These are phyloP conservation scores for Colletotrichum incanum DNA, from an alignment of 2,329 filamentous ascomycete genomes.

Conservation along the genomic window DNA sequence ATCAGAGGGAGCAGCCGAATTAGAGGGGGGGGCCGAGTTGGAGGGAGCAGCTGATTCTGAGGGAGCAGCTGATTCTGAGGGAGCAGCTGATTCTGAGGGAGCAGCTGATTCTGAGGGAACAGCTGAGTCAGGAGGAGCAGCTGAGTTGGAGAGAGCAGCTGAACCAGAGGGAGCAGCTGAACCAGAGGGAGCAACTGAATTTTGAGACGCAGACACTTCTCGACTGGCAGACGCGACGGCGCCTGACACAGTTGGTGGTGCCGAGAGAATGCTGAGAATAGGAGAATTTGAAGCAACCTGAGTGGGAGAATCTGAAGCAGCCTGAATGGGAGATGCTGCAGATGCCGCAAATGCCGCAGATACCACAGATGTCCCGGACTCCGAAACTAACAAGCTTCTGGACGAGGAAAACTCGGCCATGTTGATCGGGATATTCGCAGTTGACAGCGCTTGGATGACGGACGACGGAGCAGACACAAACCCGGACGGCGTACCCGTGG, in stretches of 20 bases:
- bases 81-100: not conserved
- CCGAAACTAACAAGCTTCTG: not conserved
- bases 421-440: not conserved
- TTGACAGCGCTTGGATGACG: not conserved
- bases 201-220: not conserved
- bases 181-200: not conserved
- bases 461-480: not conserved
- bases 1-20: not conserved
- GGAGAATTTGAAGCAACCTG: not conserved
- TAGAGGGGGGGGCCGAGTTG: not conserved
- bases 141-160: not conserved
- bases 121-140: not conserved
- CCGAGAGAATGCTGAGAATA: not conserved
- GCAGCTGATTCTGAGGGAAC: not conserved
- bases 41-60: not conserved
- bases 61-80: conserved; percentile 28
- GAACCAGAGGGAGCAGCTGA: not conserved
- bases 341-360: not conserved
- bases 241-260: not conserved
- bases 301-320: not conserved
- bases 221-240: not conserved
- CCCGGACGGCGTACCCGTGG: not conserved
- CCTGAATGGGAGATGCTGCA: not conserved
- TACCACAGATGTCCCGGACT: not conserved
- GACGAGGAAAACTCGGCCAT: not conserved